Evolutionary conservation across 106 monocot genomes (phyloP).

Genomic region (Acorus gramineus): DNA sequence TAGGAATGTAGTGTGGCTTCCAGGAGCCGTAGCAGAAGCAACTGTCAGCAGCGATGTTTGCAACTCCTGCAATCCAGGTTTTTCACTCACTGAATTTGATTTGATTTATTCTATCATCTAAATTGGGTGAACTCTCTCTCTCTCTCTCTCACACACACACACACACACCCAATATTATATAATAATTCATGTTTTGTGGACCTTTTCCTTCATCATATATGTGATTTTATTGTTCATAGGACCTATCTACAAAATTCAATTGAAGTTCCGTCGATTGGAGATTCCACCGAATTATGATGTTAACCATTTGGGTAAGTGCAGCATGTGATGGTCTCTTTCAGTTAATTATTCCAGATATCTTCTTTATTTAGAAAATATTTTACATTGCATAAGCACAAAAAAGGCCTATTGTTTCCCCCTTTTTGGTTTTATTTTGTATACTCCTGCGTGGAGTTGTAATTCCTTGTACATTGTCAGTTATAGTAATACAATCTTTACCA

Average conservation of each 20-base stretch:
- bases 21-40: slow-evolving; percentile 82
- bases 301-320: slow-evolving; percentile 66
- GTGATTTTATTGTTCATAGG: slow-evolving; percentile 27
- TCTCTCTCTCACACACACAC: not conserved
- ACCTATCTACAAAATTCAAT: slow-evolving; percentile 72
- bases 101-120: not conserved
- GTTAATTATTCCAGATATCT: too few species aligned
- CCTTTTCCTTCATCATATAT: not conserved
- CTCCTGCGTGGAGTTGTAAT: too few species aligned
- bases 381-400: too few species aligned
- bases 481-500: too few species aligned
- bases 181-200: not conserved
- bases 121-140: not conserved
- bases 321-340: too few species aligned
- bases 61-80: slow-evolving; percentile 74
- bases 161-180: not conserved
- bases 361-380: too few species aligned
- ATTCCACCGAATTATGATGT: slow-evolving; percentile 94
- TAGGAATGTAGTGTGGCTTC: slow-evolving; percentile 96
- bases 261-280: slow-evolving; percentile 82
- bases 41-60: slow-evolving; percentile 74
- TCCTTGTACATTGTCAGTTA: too few species aligned
- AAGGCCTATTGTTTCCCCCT: too few species aligned
- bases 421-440: too few species aligned
- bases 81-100: not conserved